A percentile compares a stretch with the other conserved stretches of the same genome.
These are phyloP conservation scores for Magnaporthiopsis poae DNA, from an alignment of 2,329 filamentous ascomycete species.

Conservation along the genomic window DNA sequence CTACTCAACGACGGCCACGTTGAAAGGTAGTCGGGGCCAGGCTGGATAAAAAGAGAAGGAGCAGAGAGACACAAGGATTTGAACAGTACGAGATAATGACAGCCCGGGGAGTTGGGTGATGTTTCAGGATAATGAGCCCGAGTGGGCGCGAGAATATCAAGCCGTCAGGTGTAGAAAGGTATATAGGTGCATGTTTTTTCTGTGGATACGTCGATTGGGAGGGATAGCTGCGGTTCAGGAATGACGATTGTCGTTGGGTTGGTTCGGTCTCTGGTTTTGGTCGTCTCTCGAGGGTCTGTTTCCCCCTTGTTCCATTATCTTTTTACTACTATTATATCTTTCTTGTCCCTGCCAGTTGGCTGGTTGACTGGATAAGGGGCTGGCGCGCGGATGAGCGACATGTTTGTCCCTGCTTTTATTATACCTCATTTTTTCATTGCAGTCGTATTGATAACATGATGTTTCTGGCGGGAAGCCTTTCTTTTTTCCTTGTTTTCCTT, in stretches of 20 bases:
- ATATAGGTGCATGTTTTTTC: not conserved
- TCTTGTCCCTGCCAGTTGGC: not conserved
- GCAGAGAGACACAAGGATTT: not conserved
- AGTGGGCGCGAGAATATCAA: not conserved
- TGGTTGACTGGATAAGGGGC: not conserved
- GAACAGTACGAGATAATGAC: not conserved
- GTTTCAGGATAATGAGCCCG: not conserved
- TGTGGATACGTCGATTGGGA: not conserved
- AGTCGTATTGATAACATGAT: not conserved
- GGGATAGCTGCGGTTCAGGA: not conserved
- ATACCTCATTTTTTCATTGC: not conserved
- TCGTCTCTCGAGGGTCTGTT: not conserved
- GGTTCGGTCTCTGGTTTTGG: not conserved
- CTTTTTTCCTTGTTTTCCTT: no score
- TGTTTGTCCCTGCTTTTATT: not conserved
- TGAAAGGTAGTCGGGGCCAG: constrained; percentile 28
- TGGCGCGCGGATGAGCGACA: no score
- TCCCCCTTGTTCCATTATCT: not conserved
- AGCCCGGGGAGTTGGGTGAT: not conserved
- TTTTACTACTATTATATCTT: not conserved
- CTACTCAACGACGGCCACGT: constrained; percentile 77
- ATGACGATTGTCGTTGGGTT: not conserved
- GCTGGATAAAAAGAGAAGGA: no score
- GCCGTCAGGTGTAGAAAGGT: not conserved
- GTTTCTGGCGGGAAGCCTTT: not conserved